phyloP scores from a whole-genome alignment of 1,284 basidiomycete genomes.

The Cutaneotrichosporon mucoides region DNA sequence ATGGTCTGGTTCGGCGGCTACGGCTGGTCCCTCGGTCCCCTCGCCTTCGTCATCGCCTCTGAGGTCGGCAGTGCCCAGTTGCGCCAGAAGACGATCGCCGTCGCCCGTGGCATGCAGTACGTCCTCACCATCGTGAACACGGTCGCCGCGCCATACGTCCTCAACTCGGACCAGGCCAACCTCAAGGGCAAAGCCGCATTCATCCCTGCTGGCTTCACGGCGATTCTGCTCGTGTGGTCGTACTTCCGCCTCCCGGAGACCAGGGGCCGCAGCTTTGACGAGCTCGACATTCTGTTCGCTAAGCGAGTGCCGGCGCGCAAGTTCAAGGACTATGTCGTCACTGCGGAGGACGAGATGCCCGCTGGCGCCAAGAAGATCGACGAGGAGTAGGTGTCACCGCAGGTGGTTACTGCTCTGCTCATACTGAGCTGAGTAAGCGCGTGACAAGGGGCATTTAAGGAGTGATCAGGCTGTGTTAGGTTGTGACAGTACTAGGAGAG shows the following conservation, averaged over 20 bases:
- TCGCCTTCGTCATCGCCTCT: constrained; percentile 42
- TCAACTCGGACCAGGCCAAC: constrained; percentile 19
- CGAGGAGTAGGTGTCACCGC: not conserved
- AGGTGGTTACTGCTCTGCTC: too few relatives aligned
- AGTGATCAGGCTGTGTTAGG: too few relatives aligned
- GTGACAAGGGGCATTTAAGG: too few relatives aligned
- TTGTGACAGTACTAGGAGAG: too few relatives aligned
- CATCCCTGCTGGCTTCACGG: constrained; percentile 40
- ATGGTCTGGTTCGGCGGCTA: constrained; percentile 7
- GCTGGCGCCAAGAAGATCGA: not conserved
- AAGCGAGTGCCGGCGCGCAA: constrained; percentile 28
- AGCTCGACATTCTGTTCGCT: constrained; percentile 43
- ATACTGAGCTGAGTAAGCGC: too few relatives aligned
- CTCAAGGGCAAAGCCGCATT: constrained; percentile 24
- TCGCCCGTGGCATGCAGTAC: constrained; percentile 51
- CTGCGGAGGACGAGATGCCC: not conserved
- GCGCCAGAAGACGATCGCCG: constrained; percentile 52
- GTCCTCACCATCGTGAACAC: constrained; percentile 20
- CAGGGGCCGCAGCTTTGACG: constrained; percentile 31
- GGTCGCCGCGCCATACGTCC: constrained; percentile 14
- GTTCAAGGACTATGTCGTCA: constrained; percentile 7
- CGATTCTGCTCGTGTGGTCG: constrained; percentile 17
- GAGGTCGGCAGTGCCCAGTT: constrained; percentile 49
- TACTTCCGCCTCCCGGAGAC: constrained; percentile 48
- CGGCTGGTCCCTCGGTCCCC: constrained; percentile 2